phyloP scores from a whole-genome alignment of 306 rosid species.

The Medicago arabica region DNA sequence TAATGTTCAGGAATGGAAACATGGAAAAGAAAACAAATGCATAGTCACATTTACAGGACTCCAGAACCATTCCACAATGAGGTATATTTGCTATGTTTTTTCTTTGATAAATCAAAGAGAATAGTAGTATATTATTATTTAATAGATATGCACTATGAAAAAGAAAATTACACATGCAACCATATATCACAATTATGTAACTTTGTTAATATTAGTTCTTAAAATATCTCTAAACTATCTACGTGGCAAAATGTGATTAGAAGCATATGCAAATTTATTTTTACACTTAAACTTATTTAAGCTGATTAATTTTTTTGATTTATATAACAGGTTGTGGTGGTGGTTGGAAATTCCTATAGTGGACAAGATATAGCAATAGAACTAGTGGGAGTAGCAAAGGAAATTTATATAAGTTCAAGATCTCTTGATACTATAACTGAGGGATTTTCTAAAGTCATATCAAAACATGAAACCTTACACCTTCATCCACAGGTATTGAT shows the following conservation, averaged over 20 bases:
- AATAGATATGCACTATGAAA: no score
- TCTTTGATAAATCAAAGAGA: neutral
- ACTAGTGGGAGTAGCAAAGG: conserved; percentile 76
- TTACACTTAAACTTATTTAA: neutral
- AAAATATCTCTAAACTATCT: no score
- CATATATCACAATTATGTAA: no score
- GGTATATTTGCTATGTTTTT: conserved; percentile 48
- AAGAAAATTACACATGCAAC: no score
- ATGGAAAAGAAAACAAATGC: conserved; percentile 91
- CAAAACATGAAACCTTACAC: conserved; percentile 68
- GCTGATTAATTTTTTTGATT: conserved; percentile 7
- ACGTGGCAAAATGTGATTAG: no score
- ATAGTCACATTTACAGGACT: conserved; percentile 81
- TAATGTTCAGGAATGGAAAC: conserved; percentile 70
- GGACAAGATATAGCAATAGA: conserved; percentile 94
- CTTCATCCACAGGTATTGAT: conserved; percentile 75
- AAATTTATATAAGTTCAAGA: conserved; percentile 73
- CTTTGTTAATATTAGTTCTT: no score
- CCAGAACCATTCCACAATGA: conserved; percentile 78
- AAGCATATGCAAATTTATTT: neutral
- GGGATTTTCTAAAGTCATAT: conserved; percentile 81
- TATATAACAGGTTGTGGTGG: conserved; percentile 68
- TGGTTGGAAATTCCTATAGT: conserved; percentile 82
- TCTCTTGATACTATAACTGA: conserved; percentile 57
- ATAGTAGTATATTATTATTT: no score